These are phyloP conservation scores for Ascoidea asiatica DNA, from an alignment of 805 yeast species.

Conservation along the genomic window DNA sequence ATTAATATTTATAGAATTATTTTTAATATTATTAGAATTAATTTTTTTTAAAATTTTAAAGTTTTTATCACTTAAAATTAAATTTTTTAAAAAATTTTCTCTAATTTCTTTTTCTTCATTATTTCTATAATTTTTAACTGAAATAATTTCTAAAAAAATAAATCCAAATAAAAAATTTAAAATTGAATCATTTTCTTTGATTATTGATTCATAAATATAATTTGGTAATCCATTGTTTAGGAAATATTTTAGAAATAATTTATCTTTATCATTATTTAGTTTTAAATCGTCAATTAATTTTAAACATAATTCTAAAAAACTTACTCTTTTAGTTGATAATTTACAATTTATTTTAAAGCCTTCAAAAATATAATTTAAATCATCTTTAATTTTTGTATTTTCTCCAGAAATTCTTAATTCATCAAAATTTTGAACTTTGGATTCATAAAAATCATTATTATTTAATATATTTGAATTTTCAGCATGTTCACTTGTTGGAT, in stretches of 20 bases:
- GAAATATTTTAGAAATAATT: too few species aligned
- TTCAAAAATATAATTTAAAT: not conserved
- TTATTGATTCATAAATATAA: not conserved
- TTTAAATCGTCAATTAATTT: not conserved
- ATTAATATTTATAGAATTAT: too few species aligned
- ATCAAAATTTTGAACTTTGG: not conserved
- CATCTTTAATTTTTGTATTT: not conserved
- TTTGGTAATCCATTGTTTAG: too few species aligned
- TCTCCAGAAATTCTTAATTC: not conserved
- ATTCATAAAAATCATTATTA: not conserved
- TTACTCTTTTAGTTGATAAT: not conserved
- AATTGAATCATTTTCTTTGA: not conserved
- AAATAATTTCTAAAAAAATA: too few species aligned
- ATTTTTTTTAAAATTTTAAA: too few species aligned
- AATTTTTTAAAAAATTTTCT: too few species aligned
- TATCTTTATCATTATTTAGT: not conserved
- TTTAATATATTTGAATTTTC: not conserved
- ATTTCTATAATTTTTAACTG: not conserved
- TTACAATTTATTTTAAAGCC: not conserved
- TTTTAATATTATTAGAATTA: too few species aligned
- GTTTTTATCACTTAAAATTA: too few species aligned
- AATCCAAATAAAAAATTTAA: not conserved
- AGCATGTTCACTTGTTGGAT: not conserved
- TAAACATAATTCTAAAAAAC: not conserved
- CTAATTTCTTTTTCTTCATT: not conserved